phyloP scores from a whole-genome alignment of 352 stramenopile genomes.

The Pythium biforme region DNA sequence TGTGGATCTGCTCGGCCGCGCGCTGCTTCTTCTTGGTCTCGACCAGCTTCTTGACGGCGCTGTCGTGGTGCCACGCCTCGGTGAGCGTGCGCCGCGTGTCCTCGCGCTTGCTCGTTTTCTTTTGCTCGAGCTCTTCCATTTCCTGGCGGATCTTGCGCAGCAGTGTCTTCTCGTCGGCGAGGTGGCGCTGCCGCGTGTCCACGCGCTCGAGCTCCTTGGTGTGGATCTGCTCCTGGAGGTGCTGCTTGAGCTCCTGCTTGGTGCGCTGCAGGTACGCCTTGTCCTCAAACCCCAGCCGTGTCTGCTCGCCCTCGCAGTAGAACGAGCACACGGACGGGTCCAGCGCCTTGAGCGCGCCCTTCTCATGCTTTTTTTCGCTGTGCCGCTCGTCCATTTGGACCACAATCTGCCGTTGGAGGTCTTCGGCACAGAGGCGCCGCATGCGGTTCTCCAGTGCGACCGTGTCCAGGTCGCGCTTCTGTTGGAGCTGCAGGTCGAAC shows the following conservation, averaged over 20 bases:
- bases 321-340: conserved; percentile 56
- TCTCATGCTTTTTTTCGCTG: conserved; percentile 30
- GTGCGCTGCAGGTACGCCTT: conserved; percentile 37
- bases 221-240: conserved; percentile 60
- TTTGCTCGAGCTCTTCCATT: conserved; percentile 61
- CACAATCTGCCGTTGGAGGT: conserved; percentile 55
- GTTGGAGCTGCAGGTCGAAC: conserved; percentile 50
- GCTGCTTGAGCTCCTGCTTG: conserved; percentile 54
- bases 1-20: conserved; percentile 45
- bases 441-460: conserved; percentile 49
- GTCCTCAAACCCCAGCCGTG: conserved; percentile 50
- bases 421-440: conserved; percentile 45
- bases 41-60: conserved; percentile 62
- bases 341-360: conserved; percentile 29
- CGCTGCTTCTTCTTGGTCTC: conserved; percentile 62
- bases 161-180: conserved; percentile 61
- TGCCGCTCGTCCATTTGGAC: conserved; percentile 52
- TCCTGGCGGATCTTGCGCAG: conserved; percentile 53
- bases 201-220: conserved; percentile 48
- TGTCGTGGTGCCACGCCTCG: conserved; percentile 61
- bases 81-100: conserved; percentile 58
- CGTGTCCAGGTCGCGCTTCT: conserved; percentile 52
- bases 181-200: conserved; percentile 33
- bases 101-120: conserved; percentile 49
- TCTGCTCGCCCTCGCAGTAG: conserved; percentile 55